A percentile compares a stretch with the other conserved stretches of the same genome.
Evolutionary conservation across 257 asterid genomes (phyloP).

Genomic region (Ligustrum vulgare): DNA sequence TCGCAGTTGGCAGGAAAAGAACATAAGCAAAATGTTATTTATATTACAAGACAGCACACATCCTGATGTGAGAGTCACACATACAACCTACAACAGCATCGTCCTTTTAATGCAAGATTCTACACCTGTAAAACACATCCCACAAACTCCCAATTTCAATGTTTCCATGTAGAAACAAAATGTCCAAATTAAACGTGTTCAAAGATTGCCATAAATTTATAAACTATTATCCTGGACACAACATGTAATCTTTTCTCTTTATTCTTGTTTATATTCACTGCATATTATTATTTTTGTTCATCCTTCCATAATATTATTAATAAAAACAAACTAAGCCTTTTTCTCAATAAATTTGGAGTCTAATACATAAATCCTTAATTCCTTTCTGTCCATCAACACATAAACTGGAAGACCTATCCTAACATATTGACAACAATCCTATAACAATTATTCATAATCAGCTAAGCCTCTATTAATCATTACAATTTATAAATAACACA

Average conservation of each 20-base stretch:
- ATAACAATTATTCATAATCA: neutral
- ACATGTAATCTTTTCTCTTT: conserved; percentile 1
- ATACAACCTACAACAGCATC: neutral
- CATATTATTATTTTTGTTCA: neutral
- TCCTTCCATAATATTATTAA: neutral
- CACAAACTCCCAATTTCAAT: neutral
- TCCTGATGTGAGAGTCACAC: neutral
- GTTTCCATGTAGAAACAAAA: neutral
- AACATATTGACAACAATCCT: neutral
- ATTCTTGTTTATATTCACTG: neutral
- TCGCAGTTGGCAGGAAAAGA: neutral
- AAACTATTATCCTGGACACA: neutral
- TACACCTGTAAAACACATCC: neutral
- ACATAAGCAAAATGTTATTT: neutral
- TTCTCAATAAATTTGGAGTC: neutral
- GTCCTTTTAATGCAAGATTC: neutral
- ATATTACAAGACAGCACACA: neutral
- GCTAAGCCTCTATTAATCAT: too few species aligned
- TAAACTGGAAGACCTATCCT: neutral
- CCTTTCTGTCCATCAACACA: neutral
- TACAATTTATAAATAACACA: too few species aligned
- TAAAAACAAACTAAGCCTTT: neutral
- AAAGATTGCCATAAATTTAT: neutral
- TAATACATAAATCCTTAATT: neutral
- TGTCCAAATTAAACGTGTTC: neutral